Percentiles rank a stretch among this genome's conserved stretches.
Conservation (phyloP, 805 yeast species). For the Kodamaea fukazawae region DNA sequence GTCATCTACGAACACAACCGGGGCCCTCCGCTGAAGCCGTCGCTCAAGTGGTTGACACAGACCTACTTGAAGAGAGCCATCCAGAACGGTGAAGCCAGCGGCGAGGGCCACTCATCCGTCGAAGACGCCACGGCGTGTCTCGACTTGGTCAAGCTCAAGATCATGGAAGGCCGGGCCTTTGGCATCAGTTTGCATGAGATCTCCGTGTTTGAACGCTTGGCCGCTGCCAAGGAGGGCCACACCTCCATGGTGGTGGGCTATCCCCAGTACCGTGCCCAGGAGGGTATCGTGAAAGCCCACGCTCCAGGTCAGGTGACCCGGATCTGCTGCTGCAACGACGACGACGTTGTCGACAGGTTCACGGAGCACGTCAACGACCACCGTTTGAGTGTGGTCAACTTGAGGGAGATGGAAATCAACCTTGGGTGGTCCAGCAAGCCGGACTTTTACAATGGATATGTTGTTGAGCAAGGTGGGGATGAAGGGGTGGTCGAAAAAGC, state of each 20-base stretch:
- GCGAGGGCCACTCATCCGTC: slow-evolving; percentile 72
- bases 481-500: neutral
- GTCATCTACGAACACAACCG: slow-evolving; percentile 72
- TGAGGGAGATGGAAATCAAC: slow-evolving; percentile 57
- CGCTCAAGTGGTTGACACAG: slow-evolving; percentile 67
- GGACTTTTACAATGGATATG: slow-evolving; percentile 19
- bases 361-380: slow-evolving; percentile 38
- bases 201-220: slow-evolving; percentile 15
- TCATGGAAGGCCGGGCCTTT: slow-evolving; percentile 61
- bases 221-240: slow-evolving; percentile 9
- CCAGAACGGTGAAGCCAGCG: slow-evolving; percentile 59
- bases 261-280: slow-evolving; percentile 18
- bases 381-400: slow-evolving; percentile 47
- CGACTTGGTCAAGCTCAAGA: slow-evolving; percentile 68
- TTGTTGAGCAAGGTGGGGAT: too few relatives aligned
- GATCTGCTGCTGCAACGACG: slow-evolving; percentile 55
- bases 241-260: slow-evolving; percentile 25
- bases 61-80: slow-evolving; percentile 55
- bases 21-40: slow-evolving; percentile 80
- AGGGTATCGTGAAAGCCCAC: slow-evolving; percentile 15
- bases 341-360: slow-evolving; percentile 49
- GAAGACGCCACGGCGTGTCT: slow-evolving; percentile 84
- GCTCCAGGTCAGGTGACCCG: slow-evolving; percentile 17
- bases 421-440: slow-evolving; percentile 25
- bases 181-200: slow-evolving; percentile 45